Base-by-base conservation (phyloP, 306 rosid species). In the Prunus davidiana region DNA sequence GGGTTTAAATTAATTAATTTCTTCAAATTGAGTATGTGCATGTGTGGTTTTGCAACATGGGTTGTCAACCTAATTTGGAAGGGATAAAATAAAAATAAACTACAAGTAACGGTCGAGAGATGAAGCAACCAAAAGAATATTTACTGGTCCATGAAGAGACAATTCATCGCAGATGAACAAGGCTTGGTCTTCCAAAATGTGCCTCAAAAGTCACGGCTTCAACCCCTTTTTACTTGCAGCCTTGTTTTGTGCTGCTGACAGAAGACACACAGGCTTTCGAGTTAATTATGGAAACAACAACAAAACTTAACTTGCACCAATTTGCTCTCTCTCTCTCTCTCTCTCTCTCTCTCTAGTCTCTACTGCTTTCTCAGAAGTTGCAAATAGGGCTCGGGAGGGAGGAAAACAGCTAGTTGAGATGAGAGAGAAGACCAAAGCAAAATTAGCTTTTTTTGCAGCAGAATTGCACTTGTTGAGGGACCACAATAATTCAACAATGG, bases 61-160 rank as follows among this genome's bases (percentile, higher is more conserved):
- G 20, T 64, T 8, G 41, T 64, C 30, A 19, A 12, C 69, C 69
- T 32, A 27, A 57, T 73, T 61, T 63, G 69, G n/a, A 45, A 62
- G 49, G 60, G 47, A 73, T 63, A 77, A 51, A 45, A 76, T 22
- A 46, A 18, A 47, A 25, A 63, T 41, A 45, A 15, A 55, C 52
- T 14, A 76, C 56, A 77, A 25, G 71, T 22, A 71, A 20, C 61
- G 34, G 63, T 56, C 78, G 25, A 60, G 51, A 51, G 54, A 60
- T 64, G 14, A 19, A 64, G 62, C 34, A 50, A 74, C 82, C 64
- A 67, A 72, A 61, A 55, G 69, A 76, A 61, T 24, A 84, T 63
- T 32, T 50, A 70, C 75, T 82, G 82, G 71, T 38, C 84, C 77
- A 61, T 62, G 84, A 84, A 77, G 74, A 63, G 87, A 80, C 84